A percentile compares a stretch with the other conserved stretches of the same genome.
Conservation (phyloP, 2,329 filamentous ascomycete species). For the Nectriaceae sp. region DNA sequence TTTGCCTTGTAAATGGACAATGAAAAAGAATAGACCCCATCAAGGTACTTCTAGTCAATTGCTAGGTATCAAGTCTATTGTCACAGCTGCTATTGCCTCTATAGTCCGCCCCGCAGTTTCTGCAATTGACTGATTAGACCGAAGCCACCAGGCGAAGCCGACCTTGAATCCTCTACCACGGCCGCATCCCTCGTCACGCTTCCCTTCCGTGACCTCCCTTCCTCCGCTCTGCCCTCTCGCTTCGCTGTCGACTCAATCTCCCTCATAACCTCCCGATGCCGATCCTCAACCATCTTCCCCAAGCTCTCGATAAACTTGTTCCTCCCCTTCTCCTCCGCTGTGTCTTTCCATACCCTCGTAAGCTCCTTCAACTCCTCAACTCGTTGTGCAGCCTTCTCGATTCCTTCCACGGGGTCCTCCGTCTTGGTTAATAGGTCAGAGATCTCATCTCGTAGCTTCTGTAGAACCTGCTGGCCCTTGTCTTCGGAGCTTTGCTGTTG, state of each 20-base stretch:
- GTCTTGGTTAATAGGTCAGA: conserved; percentile 60
- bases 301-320: conserved; percentile 79
- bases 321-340: conserved; percentile 87
- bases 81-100: too few relatives aligned
- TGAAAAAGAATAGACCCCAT: too few relatives aligned
- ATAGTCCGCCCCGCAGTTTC: conserved; percentile 57
- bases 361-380: conserved; percentile 79
- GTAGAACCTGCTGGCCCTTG: conserved; percentile 81
- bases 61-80: too few relatives aligned
- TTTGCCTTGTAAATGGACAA: too few relatives aligned
- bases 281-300: conserved; percentile 81
- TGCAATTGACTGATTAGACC: conserved; percentile 65
- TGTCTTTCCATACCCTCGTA: conserved; percentile 88
- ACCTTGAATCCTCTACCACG: conserved; percentile 41
- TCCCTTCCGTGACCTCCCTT: conserved; percentile 38
- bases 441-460: conserved; percentile 71
- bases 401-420: conserved; percentile 62
- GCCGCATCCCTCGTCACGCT: conserved; percentile 31
- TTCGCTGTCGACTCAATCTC: conserved; percentile 49
- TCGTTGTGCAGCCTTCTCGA: conserved; percentile 72
- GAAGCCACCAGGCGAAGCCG: conserved; percentile 52
- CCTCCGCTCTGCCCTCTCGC: conserved; percentile 37
- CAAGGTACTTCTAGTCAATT: too few relatives aligned
- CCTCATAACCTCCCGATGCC: conserved; percentile 53
- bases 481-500: conserved; percentile 72